Evolutionary conservation across 495 filamentous ascomycete genomes (phyloP).

Genomic region (Bathelium albidoporum): DNA sequence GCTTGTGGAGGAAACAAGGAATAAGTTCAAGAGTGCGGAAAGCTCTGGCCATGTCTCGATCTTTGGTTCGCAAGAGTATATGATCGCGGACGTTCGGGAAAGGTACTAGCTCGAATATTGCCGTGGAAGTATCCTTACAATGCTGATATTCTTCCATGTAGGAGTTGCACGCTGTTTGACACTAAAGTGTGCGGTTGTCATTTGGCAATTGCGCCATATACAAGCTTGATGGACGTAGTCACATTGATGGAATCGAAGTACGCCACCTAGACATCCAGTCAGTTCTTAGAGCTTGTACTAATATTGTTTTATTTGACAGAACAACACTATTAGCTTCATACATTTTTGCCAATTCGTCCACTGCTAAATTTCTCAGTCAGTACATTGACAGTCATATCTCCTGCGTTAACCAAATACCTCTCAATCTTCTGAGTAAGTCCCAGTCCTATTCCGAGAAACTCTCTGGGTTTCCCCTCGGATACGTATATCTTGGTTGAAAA

Average conservation of each 20-base stretch:
- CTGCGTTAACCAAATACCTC: constrained; percentile 43
- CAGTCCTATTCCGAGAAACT: not conserved
- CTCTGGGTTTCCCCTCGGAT: not conserved
- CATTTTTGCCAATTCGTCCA: constrained; percentile 37
- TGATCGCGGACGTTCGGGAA: not conserved
- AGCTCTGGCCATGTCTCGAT: not conserved
- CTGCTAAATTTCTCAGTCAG: constrained; percentile 44
- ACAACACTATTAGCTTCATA: constrained; percentile 36
- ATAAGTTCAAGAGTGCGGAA: constrained; percentile 6
- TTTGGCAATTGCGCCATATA: not conserved
- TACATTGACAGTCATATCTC: constrained; percentile 39
- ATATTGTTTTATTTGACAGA: not conserved
- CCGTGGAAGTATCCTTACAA: not conserved
- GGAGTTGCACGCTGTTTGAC: not conserved
- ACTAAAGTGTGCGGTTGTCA: not conserved
- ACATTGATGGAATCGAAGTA: constrained; percentile 6
- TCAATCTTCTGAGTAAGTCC: constrained; percentile 31
- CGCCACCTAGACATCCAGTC: constrained; percentile 3
- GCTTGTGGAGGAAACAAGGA: not conserved
- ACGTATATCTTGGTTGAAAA: no score
- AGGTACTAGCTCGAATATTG: not conserved
- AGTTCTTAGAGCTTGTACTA: not conserved
- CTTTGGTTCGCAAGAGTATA: constrained; percentile 4
- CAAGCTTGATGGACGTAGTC: constrained; percentile 1
- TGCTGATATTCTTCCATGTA: not conserved